Conservation (phyloP, 495 filamentous ascomycete species). For the Penicillium macrosclerotiorum region DNA sequence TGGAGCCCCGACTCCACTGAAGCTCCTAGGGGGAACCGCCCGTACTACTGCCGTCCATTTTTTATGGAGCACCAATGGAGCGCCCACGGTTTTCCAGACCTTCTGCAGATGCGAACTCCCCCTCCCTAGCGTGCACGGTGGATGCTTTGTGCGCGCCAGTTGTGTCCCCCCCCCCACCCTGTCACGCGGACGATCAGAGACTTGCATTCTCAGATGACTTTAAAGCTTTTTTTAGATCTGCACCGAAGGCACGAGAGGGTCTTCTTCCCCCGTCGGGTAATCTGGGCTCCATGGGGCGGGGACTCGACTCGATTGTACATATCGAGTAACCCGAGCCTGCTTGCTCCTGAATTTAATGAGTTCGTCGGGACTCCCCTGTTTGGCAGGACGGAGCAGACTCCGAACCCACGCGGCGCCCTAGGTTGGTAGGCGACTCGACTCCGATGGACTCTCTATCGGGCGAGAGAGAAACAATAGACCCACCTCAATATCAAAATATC, state of each 20-base stretch:
- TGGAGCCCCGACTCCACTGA: neutral
- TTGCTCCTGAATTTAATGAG: neutral
- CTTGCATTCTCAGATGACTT: slow-evolving; percentile 12
- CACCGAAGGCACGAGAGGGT: neutral
- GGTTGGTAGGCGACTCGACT: neutral
- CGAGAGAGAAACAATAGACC: slow-evolving; percentile 8
- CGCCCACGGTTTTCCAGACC: slow-evolving; percentile 1
- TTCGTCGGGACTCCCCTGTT: slow-evolving; percentile 10
- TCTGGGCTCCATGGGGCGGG: neutral
- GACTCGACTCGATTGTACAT: neutral
- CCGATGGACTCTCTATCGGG: neutral
- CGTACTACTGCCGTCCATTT: too few species aligned
- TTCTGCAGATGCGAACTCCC: neutral
- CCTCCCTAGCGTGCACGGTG: too few species aligned
- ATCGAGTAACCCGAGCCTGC: slow-evolving; percentile 25
- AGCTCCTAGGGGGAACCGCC: neutral
- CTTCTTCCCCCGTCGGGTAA: neutral
- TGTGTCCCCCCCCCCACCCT: neutral
- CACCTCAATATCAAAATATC: too few species aligned
- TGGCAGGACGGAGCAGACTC: too few species aligned
- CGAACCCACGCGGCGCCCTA: too few species aligned
- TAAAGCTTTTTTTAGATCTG: slow-evolving; percentile 7
- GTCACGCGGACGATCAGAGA: slow-evolving; percentile 14
- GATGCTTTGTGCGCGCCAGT: too few species aligned
- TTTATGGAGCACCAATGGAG: slow-evolving; percentile 3